phyloP scores from a whole-genome alignment of 1,139 yeast species.

The Pichia sp. region DNA sequence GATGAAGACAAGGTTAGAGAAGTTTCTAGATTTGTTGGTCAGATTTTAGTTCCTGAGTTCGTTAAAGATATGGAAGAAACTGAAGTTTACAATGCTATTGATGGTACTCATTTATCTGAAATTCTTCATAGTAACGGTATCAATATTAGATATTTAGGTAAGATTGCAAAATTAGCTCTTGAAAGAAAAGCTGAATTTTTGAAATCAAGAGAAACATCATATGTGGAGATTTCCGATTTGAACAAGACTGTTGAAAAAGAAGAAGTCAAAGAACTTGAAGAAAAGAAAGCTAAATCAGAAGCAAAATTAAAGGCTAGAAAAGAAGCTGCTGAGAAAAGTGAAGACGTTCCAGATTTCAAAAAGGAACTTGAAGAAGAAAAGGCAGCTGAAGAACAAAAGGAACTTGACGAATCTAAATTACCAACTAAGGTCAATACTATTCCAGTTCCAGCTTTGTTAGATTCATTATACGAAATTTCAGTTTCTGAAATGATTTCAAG shows the following conservation, averaged over 20 bases:
- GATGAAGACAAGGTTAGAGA: constrained; percentile 64
- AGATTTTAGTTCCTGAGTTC: constrained; percentile 57
- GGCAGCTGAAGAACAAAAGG: constrained; percentile 33
- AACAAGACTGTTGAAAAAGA: constrained; percentile 28
- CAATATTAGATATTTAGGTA: constrained; percentile 83
- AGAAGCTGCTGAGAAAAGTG: constrained; percentile 37
- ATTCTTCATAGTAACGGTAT: constrained; percentile 77
- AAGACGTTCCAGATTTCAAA: constrained; percentile 30
- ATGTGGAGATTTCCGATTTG: constrained; percentile 24
- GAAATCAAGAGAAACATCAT: constrained; percentile 20
- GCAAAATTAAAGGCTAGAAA: constrained; percentile 28
- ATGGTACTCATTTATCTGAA: constrained; percentile 68
- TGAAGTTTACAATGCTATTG: constrained; percentile 45
- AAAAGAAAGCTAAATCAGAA: constrained; percentile 25
- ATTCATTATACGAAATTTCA: constrained; percentile 43
- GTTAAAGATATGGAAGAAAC: constrained; percentile 47
- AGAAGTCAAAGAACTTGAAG: constrained; percentile 31
- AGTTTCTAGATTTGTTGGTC: constrained; percentile 57
- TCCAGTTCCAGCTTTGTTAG: constrained; percentile 39
- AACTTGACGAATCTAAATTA: constrained; percentile 32
- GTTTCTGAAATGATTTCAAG: constrained; percentile 74
- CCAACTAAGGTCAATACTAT: constrained; percentile 38
- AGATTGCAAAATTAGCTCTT: constrained; percentile 36
- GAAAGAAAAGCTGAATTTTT: constrained; percentile 22
- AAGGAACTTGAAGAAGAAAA: constrained; percentile 17